Evolutionary conservation across 148 eudicot species (phyloP).

Genomic region (Tetragonia tetragonoides): DNA sequence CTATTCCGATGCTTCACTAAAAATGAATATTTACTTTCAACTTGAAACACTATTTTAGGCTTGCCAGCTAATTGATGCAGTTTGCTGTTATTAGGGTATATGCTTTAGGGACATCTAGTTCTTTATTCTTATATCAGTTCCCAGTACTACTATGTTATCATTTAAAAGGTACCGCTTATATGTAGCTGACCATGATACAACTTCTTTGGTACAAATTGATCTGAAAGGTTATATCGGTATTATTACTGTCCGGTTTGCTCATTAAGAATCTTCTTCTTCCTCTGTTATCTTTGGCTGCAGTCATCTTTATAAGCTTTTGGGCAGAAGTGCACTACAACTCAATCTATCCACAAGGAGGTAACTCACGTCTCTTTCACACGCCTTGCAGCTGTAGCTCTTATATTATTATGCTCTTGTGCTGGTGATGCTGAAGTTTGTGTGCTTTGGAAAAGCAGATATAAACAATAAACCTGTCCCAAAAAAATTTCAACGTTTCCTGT

Average conservation of each 20-base stretch:
- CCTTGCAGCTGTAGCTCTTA: slow-evolving; percentile 2
- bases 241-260: slow-evolving; percentile 3
- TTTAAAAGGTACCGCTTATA: neutral
- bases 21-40: neutral
- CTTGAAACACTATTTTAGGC: neutral
- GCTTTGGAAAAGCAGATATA: neutral
- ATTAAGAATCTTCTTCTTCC: neutral
- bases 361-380: slow-evolving; percentile 1
- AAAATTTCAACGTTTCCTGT: neutral
- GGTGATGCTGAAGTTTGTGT: slow-evolving; percentile 3
- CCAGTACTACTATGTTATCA: neutral
- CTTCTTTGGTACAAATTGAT: neutral
- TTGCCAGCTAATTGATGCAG: neutral
- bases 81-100: neutral
- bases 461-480: neutral
- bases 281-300: slow-evolving; percentile 30
- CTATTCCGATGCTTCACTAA: neutral
- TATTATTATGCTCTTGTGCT: neutral
- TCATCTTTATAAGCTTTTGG: slow-evolving; percentile 89
- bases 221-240: neutral
- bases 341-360: slow-evolving; percentile 89
- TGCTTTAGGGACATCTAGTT: neutral
- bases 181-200: neutral
- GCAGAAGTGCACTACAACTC: slow-evolving; percentile 99
- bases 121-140: neutral